A percentile compares a stretch with the other conserved stretches of the same genome.
These are phyloP conservation scores for Suhomyces sp. DNA, from an alignment of 805 yeast species.

Conservation along the genomic window DNA sequence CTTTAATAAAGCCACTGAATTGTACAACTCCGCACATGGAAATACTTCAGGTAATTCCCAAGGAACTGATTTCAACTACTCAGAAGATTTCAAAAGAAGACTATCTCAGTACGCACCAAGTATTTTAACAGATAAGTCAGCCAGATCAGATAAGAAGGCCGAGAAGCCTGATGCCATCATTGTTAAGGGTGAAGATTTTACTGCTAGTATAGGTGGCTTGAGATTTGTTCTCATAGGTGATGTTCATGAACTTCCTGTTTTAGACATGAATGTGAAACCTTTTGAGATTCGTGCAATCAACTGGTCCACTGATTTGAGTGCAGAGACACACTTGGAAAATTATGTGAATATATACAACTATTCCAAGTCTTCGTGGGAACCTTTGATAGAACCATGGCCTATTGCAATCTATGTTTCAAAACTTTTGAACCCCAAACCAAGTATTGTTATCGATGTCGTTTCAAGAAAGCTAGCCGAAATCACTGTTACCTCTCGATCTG, in stretches of 20 bases:
- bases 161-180: constrained; percentile 33
- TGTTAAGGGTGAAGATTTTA: constrained; percentile 66
- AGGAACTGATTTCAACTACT: constrained; percentile 38
- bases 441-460: constrained; percentile 62
- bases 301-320: constrained; percentile 83
- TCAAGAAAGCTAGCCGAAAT: constrained; percentile 76
- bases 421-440: constrained; percentile 41
- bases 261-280: constrained; percentile 71
- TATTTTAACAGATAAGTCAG: constrained; percentile 50
- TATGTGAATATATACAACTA: constrained; percentile 79
- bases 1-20: constrained; percentile 64
- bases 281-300: constrained; percentile 67
- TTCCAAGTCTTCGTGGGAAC: constrained; percentile 92
- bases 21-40: constrained; percentile 34
- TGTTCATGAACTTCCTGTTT: constrained; percentile 83
- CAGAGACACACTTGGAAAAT: constrained; percentile 62
- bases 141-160: constrained; percentile 16
- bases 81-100: constrained; percentile 61
- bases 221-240: constrained; percentile 85
- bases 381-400: constrained; percentile 85
- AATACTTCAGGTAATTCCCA: constrained; percentile 6
- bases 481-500: constrained; percentile 75
- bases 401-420: constrained; percentile 67
- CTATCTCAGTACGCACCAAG: constrained; percentile 70
- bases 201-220: constrained; percentile 67